Evolutionary conservation across 2,329 filamentous ascomycete genomes (phyloP).

Genomic region (Pseudocercospora vitis): DNA sequence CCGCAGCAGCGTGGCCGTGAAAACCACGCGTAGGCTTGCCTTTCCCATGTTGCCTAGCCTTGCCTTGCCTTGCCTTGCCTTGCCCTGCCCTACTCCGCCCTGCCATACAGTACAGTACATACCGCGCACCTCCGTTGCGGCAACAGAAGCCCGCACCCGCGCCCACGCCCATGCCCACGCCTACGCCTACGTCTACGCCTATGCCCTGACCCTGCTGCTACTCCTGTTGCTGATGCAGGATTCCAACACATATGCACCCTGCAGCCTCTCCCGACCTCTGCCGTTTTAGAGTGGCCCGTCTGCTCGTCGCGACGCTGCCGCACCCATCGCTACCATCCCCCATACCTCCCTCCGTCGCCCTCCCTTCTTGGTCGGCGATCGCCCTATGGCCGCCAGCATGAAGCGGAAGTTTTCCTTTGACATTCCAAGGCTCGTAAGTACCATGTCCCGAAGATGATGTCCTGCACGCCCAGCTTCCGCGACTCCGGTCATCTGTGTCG

Average conservation of each 20-base stretch:
- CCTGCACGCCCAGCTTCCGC: slow-evolving; percentile 7
- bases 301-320: not conserved
- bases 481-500: not conserved
- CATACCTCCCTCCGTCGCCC: not conserved
- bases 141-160: no score
- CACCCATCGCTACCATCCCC: not conserved
- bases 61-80: no score
- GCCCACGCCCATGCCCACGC: no score
- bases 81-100: no score
- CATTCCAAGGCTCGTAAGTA: slow-evolving; percentile 42
- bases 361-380: not conserved
- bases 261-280: not conserved
- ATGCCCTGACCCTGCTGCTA: no score
- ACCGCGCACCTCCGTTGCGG: no score
- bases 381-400: slow-evolving; percentile 31
- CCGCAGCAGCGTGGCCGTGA: no score
- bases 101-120: no score
- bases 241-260: not conserved
- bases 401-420: slow-evolving; percentile 49
- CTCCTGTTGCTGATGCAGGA: not conserved
- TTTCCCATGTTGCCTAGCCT: no score
- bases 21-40: no score
- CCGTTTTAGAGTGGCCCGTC: not conserved
- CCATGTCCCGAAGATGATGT: slow-evolving; percentile 11
- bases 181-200: no score